Conservation (phyloP, 208 protist genomes). For the Leishmania amazonensis region DNA sequence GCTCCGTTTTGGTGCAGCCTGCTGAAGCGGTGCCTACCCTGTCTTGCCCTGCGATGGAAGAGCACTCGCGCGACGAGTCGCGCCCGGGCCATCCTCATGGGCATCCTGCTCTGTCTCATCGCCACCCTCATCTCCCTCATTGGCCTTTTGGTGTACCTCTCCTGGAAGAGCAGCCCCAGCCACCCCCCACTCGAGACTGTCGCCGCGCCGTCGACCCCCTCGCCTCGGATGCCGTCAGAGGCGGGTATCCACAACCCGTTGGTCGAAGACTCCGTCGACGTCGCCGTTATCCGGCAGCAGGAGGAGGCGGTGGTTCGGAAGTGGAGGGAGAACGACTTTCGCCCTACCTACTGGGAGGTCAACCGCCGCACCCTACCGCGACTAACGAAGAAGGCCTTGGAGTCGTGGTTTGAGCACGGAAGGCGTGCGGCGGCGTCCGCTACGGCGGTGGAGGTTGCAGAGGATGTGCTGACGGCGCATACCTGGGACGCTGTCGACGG, state of each 20-base stretch:
- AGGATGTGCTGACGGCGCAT: slow-evolving; percentile 17
- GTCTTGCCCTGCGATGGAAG: not conserved
- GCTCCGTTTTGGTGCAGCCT: not conserved
- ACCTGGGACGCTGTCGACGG: not conserved
- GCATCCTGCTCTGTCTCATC: not conserved
- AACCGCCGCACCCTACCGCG: slow-evolving; percentile 15
- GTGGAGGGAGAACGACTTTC: slow-evolving; percentile 9
- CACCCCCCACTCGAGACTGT: not conserved
- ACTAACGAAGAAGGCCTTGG: slow-evolving; percentile 12
- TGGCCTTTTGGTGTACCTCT: not conserved
- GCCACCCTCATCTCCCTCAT: slow-evolving; percentile 1
- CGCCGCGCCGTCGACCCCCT: not conserved
- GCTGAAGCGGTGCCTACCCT: slow-evolving; percentile 11
- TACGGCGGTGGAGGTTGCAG: not conserved
- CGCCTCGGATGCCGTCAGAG: not conserved
- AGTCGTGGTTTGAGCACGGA: slow-evolving; percentile 6
- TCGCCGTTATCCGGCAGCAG: not conserved
- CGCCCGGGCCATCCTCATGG: not conserved
- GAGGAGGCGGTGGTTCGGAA: slow-evolving; percentile 5
- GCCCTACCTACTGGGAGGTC: slow-evolving; percentile 22
- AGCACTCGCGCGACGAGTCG: not conserved
- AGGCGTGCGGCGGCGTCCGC: not conserved
- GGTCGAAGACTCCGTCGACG: not conserved
- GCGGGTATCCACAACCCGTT: not conserved
- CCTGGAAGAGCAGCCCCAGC: not conserved